A percentile compares a stretch with the other conserved stretches of the same genome.
These are phyloP conservation scores for Fusarium cicatricum DNA, from an alignment of 2,329 filamentous ascomycete genomes.

Conservation along the genomic window DNA sequence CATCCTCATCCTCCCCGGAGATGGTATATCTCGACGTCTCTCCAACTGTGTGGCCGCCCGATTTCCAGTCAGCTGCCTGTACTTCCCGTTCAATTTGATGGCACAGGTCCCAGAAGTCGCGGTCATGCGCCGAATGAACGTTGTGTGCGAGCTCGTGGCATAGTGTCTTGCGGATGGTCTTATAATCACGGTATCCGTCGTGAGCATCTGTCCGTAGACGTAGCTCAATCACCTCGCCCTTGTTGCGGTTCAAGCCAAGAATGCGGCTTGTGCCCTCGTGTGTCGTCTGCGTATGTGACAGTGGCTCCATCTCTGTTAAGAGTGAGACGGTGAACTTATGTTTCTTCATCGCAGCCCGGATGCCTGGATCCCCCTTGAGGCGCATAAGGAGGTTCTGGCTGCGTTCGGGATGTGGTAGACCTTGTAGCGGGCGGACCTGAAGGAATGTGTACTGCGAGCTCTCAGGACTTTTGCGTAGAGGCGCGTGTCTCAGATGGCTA, in stretches of 20 bases:
- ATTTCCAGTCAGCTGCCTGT: constrained; percentile 78
- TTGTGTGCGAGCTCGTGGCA: constrained; percentile 97
- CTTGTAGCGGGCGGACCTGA: constrained; percentile 75
- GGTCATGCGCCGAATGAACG: constrained; percentile 83
- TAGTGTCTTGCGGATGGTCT: constrained; percentile 87
- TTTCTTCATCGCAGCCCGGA: constrained; percentile 81
- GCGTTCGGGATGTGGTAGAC: constrained; percentile 79
- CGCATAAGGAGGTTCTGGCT: constrained; percentile 77
- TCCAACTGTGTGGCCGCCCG: constrained; percentile 72
- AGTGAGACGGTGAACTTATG: constrained; percentile 87
- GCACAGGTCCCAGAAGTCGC: constrained; percentile 89
- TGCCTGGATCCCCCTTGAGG: constrained; percentile 83
- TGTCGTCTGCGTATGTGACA: constrained; percentile 74
- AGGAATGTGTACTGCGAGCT: constrained; percentile 82
- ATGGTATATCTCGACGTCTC: constrained; percentile 68
- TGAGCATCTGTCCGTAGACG: constrained; percentile 91
- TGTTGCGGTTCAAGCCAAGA: constrained; percentile 86
- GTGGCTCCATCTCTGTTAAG: constrained; percentile 95
- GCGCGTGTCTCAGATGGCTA: constrained; percentile 38
- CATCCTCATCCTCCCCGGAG: constrained; percentile 59
- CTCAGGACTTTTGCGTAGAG: constrained; percentile 48
- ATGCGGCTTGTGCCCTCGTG: constrained; percentile 79
- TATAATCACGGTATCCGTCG: constrained; percentile 93
- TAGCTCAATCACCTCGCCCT: constrained; percentile 89
- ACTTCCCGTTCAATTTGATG: constrained; percentile 89